Base-by-base conservation (phyloP, 2,329 filamentous ascomycete genomes). In the Penicillium janthinellum region DNA sequence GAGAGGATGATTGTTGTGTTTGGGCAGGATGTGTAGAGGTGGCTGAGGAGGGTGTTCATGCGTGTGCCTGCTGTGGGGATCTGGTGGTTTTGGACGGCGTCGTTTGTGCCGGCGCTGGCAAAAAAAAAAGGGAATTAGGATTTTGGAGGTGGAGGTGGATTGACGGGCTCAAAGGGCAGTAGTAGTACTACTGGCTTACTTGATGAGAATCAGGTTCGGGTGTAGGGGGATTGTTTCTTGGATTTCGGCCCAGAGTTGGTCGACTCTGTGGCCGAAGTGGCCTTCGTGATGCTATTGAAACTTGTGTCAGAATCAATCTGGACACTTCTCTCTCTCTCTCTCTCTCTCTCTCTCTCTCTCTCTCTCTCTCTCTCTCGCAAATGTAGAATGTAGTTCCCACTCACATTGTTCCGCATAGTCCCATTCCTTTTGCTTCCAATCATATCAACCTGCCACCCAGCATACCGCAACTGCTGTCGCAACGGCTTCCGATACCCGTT, bases 401-500 rank as follows among this genome's bases (percentile, higher is more conserved):
- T 53, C 35, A 71, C 70, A 51, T 70, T 66, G 54, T 71, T 62
- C 31, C 58, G 52, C 70, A 72, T 72, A 7, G 54, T 68, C 4
- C 70, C 70, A 54, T 64, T 64, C 12, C 50, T 50, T 39, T 57
- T 25, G 37, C 62, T 70, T n/a, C 70, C 70, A 34, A 71, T 57
- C 70, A 71, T 72, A 28, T 72, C 62, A 6, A 72, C 70, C 31
- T 67, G 56, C 67, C 69, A 72, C 4, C 69, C 69, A 1, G 58
- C 54, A 50, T 61, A 65, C 8, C 66, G 64, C 8, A 81, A 70
- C 54, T 71, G 58, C 39, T 77, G 68, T 14, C 72, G 71, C 11
- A 82, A 71, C 31, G 54, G 47, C 48, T 75, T 62, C 8, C 78
- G 74, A 57, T 79, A 81, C 6, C 77, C 77, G 61, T 80, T 80